Base-by-base conservation (phyloP, 169 alveolate species). In the Ichthyophthirius multifiliis region DNA sequence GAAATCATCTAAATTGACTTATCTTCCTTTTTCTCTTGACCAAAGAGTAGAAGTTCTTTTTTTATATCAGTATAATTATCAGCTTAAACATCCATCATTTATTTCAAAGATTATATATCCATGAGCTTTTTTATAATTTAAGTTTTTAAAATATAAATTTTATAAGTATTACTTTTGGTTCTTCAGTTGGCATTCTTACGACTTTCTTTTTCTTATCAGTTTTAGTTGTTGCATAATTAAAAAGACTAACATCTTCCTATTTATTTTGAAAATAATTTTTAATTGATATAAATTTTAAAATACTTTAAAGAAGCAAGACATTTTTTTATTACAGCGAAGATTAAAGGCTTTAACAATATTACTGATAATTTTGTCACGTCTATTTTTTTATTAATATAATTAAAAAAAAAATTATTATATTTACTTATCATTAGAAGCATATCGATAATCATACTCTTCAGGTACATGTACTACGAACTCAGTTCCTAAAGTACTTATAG, bases 391-490 rank as follows among this genome's bases (percentile, higher is more conserved):
- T n/a, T n/a, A n/a, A n/a, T n/a, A n/a, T n/a, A n/a, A n/a, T n/a
- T n/a, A n/a, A n/a, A n/a, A n/a, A n/a, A n/a, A n/a, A n/a, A n/a
- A n/a, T n/a, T n/a, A n/a, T n/a, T n/a, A n/a, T n/a, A n/a, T n/a
- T n/a, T 71, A 81, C 86, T 73, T 81, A 30, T 81, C 86, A 31
- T 64, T 46, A 5, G 75, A 43, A 23, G 81, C 43, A 77, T 83
- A 90, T 48, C 94, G 76, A 48, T 90, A 90, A 73, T 90, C 94
- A 82, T 90, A 90, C 74, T 87, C 91, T 18, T 80, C 85, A 23
- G 90, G 90, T 27, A 90, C 91, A 46, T 90, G 94, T 20, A 90
- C 74, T 6, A 89, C 91, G 27, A 90, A 90, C 44, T 90, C 94
- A 16, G 86, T 35, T 45, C 89, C 82, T 18, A 75, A 48, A 30